phyloP scores from a whole-genome alignment of 2,329 filamentous ascomycete genomes.

The Phyllosticta citriasiana region DNA sequence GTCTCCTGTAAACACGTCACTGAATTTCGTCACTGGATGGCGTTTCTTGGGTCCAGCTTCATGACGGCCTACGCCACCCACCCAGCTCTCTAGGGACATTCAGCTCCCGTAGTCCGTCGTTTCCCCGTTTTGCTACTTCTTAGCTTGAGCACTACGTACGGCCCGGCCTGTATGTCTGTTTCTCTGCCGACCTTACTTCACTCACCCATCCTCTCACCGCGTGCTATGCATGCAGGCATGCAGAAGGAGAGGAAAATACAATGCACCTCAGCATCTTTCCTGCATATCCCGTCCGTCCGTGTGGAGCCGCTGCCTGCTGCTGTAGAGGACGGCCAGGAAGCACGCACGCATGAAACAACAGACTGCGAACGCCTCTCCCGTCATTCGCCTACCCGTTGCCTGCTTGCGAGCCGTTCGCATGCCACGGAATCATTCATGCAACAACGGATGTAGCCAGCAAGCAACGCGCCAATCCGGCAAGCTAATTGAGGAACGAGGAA shows the following conservation, averaged over 20 bases:
- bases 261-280: not conserved
- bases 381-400: not conserved
- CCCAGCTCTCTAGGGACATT: too few relatives aligned
- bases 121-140: too few relatives aligned
- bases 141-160: too few relatives aligned
- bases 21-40: not conserved
- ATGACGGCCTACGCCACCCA: too few relatives aligned
- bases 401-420: not conserved
- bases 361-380: not conserved
- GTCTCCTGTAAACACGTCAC: not conserved
- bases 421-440: too few relatives aligned
- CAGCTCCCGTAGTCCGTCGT: too few relatives aligned
- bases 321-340: not conserved
- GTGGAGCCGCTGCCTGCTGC: not conserved
- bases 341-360: not conserved
- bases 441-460: too few relatives aligned
- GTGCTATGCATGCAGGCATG: not conserved
- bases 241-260: too few relatives aligned
- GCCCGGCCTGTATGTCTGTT: too few relatives aligned
- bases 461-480: too few relatives aligned
- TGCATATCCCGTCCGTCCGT: not conserved
- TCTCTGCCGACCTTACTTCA: not conserved
- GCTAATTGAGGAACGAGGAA: too few relatives aligned
- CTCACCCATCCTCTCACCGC: not conserved
- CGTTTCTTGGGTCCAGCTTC: not conserved